These are phyloP conservation scores for Lachnellula hyalina DNA, from an alignment of 2,329 filamentous ascomycete genomes.

Conservation along the genomic window DNA sequence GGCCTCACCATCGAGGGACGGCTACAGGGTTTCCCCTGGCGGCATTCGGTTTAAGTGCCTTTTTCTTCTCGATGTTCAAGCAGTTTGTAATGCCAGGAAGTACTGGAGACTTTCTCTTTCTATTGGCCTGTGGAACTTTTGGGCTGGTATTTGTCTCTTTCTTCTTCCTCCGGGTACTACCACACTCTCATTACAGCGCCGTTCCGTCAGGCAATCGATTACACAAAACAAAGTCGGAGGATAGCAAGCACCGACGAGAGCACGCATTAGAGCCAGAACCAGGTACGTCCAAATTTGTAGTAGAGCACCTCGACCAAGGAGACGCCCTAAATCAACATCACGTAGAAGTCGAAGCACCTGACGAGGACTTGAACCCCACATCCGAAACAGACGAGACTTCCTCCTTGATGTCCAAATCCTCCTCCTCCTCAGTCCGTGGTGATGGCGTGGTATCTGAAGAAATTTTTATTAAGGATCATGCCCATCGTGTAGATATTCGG, in stretches of 20 bases:
- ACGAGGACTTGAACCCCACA: slow-evolving; percentile 16
- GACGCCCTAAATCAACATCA: slow-evolving; percentile 28
- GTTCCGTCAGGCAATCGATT: slow-evolving; percentile 37
- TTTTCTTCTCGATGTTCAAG: slow-evolving; percentile 86
- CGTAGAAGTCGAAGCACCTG: slow-evolving; percentile 27
- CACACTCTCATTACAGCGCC: slow-evolving; percentile 43
- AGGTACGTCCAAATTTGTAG: slow-evolving; percentile 52
- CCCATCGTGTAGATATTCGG: slow-evolving; percentile 84
- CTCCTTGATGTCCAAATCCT: slow-evolving; percentile 67
- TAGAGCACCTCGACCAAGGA: slow-evolving; percentile 29
- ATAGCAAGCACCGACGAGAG: slow-evolving; percentile 34
- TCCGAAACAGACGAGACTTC: slow-evolving; percentile 66
- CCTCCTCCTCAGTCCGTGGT: slow-evolving; percentile 42
- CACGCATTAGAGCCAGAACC: slow-evolving; percentile 45
- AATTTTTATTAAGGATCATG: slow-evolving; percentile 59
- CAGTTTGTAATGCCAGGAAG: slow-evolving; percentile 75
- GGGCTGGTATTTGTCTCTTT: slow-evolving; percentile 69
- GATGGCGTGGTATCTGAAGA: slow-evolving; percentile 40
- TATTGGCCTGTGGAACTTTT: slow-evolving; percentile 77
- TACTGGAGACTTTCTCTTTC: slow-evolving; percentile 72
- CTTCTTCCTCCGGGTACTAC: slow-evolving; percentile 77
- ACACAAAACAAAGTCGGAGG: slow-evolving; percentile 41
- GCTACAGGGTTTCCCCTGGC: slow-evolving; percentile 91
- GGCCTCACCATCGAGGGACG: slow-evolving; percentile 84
- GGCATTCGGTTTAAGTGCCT: slow-evolving; percentile 89